Base-by-base conservation (phyloP, 1,284 basidiomycete genomes). In the Rhodotorula sp. region DNA sequence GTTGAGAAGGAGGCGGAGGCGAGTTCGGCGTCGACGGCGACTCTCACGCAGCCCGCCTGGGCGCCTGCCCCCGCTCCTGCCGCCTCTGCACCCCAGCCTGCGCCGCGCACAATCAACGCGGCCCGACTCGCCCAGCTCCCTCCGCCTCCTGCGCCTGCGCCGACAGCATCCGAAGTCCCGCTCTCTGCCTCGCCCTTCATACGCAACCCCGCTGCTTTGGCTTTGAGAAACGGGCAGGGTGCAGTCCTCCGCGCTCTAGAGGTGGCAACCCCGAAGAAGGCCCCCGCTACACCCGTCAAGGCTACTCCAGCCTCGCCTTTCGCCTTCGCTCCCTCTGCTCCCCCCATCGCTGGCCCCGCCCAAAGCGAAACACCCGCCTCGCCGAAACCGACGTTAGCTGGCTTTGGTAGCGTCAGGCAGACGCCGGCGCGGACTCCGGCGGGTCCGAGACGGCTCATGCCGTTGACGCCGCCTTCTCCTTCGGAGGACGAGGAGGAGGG, bases 171-270 rank as follows among this genome's bases (percentile, higher is more conserved):
- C 10, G 71, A 73, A 48, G 48, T 75, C 9, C 74, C 74, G 0
- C 63, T 75, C 22, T 71, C 68, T 15, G 73, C 73, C 32, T 67
- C 65, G n/a, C 66, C 73, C 5, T 74, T 74, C 65, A 47, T 74
- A 20, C 58, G 72, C 20, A 6, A 44, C 3, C 11, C 39, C 39
- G 57, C 27, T 44, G 22, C 29, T 2, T 5, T 53, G 11, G 36
- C 22, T 22, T 11, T 20, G 27, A 44, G 36, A 6, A 47, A n/a
- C 10, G 53, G 39, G 1, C 39, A 48, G 32, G 59, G 59, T 2
- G 46, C 9, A 6, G 47, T 61, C 29, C 59, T 64, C 7, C 47
- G 39, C n/a, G 62, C 62, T 20, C 62, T 64, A 34, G 56, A 64
- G 34, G 46, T 52, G 13, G 32, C 48, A 11, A 27, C 48, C 10